A percentile compares a stretch with the other conserved stretches of the same genome.
Conservation (phyloP, 257 asterid species). For the Solanum medicagineum region DNA sequence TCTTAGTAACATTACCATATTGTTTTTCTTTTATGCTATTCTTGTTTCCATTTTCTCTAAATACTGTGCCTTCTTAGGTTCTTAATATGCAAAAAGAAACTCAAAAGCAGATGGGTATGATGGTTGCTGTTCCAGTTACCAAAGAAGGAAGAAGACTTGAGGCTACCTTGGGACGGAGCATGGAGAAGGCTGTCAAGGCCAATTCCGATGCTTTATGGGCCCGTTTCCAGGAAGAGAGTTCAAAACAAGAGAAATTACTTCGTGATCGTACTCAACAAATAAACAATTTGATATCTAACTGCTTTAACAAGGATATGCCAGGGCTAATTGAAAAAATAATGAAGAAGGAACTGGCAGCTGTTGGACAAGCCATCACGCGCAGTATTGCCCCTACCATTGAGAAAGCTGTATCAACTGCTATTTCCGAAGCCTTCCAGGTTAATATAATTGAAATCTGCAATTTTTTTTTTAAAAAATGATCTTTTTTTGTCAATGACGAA, state of each 20-base stretch:
- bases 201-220: constrained; percentile 85
- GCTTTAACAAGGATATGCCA: constrained; percentile 79
- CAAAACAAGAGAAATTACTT: constrained; percentile 71
- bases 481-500: background rate
- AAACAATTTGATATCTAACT: constrained; percentile 38
- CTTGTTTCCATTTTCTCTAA: background rate
- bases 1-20: background rate
- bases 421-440: constrained; percentile 84
- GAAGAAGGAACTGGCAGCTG: constrained; percentile 59
- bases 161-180: constrained; percentile 58
- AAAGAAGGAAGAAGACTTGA: constrained; percentile 88
- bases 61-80: constrained; percentile 23
- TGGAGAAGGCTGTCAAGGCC: constrained; percentile 73
- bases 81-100: constrained; percentile 43
- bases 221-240: constrained; percentile 73
- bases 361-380: constrained; percentile 74
- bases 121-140: constrained; percentile 52
- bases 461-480: background rate
- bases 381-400: constrained; percentile 57
- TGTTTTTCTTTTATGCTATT: background rate
- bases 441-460: background rate
- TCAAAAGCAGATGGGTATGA: constrained; percentile 61
- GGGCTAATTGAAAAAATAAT: constrained; percentile 61
- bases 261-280: constrained; percentile 60
- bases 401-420: constrained; percentile 55